phyloP scores from a whole-genome alignment of 192 early-diverging fungal genomes.

The Globomyces pollinis-pini region DNA sequence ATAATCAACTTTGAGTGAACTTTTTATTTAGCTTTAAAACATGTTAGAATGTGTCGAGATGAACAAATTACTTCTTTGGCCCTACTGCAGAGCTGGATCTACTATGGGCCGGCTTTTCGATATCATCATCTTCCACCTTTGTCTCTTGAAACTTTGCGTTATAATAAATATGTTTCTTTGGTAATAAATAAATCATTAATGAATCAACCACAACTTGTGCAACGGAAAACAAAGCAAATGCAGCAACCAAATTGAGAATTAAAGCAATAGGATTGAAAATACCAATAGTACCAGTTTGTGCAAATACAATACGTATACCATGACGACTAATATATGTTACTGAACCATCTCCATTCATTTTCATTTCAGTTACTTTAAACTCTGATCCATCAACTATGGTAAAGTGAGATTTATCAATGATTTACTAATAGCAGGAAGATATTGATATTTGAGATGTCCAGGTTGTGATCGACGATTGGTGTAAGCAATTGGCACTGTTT shows the following conservation, averaged over 20 bases:
- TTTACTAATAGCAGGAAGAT: not conserved
- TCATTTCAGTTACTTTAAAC: constrained; percentile 14
- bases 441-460: not conserved
- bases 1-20: no score
- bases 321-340: constrained; percentile 21
- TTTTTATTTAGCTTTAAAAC: no score
- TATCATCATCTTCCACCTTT: no score
- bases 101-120: no score
- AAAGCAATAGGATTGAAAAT: constrained; percentile 20
- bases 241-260: constrained; percentile 25
- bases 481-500: constrained; percentile 17
- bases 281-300: constrained; percentile 25
- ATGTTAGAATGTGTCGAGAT: no score
- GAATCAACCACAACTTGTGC: constrained; percentile 28
- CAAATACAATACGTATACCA: constrained; percentile 25
- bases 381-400: constrained; percentile 17
- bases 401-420: constrained; percentile 18
- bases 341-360: constrained; percentile 23
- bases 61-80: no score
- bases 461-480: constrained; percentile 6
- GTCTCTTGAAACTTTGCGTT: constrained; percentile 4
- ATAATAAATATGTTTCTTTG: not conserved
- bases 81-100: no score
- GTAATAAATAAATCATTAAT: constrained; percentile 17
- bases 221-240: constrained; percentile 20